Conservation (phyloP, 1,284 basidiomycete genomes). For the Cryptococcus sp. region DNA sequence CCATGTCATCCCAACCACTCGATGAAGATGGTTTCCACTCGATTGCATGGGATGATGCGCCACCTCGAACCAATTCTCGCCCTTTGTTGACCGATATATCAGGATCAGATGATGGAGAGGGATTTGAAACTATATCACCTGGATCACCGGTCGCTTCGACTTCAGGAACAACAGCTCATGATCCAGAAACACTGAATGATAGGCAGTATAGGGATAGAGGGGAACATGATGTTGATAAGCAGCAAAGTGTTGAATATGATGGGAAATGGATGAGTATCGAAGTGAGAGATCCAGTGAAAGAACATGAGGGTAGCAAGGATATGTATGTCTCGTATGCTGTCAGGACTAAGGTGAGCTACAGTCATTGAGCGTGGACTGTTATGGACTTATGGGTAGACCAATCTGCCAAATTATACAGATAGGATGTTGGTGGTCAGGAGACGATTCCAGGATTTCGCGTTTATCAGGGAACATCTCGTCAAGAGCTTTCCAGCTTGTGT, state of each 20-base stretch:
- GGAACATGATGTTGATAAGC: slow-evolving; percentile 8
- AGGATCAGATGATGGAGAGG: slow-evolving; percentile 27
- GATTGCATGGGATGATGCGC: slow-evolving; percentile 45
- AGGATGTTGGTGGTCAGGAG: slow-evolving; percentile 71
- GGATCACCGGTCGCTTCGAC: slow-evolving; percentile 8
- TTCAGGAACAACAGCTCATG: slow-evolving; percentile 4
- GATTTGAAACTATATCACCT: slow-evolving; percentile 41
- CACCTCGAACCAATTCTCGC: slow-evolving; percentile 9
- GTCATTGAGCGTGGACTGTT: neutral
- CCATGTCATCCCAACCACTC: slow-evolving; percentile 21
- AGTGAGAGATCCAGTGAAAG: slow-evolving; percentile 90
- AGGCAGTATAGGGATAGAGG: slow-evolving; percentile 8
- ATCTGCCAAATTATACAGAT: slow-evolving; percentile 33
- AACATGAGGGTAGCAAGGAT: slow-evolving; percentile 92
- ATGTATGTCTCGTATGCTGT: slow-evolving; percentile 94
- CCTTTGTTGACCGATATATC: slow-evolving; percentile 18
- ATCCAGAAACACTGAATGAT: neutral
- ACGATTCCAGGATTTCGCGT: slow-evolving; percentile 96
- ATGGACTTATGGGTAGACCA: slow-evolving; percentile 33
- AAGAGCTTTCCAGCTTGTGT: slow-evolving; percentile 95
- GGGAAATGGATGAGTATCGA: slow-evolving; percentile 72
- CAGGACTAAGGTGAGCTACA: slow-evolving; percentile 66
- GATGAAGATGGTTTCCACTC: slow-evolving; percentile 46
- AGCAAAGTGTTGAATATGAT: slow-evolving; percentile 59
- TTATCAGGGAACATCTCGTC: slow-evolving; percentile 80